phyloP scores from a whole-genome alignment of 1,284 basidiomycete genomes.

The Tausonia pullulans region DNA sequence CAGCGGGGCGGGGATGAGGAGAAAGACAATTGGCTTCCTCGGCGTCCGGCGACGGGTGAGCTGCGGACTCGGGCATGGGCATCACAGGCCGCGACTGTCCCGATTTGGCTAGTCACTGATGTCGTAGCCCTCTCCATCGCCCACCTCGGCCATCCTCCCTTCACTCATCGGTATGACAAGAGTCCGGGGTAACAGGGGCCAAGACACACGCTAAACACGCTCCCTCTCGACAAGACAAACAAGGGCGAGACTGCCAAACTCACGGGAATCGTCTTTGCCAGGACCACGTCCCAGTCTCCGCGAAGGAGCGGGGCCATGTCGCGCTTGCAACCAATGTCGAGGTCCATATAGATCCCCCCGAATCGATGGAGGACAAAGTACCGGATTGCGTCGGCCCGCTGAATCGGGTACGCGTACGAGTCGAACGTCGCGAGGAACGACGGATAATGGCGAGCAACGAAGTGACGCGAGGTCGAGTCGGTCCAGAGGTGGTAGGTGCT shows the following conservation, averaged over 20 bases:
- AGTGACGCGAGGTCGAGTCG: constrained; percentile 76
- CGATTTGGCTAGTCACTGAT: too few relatives aligned
- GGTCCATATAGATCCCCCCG: constrained; percentile 91
- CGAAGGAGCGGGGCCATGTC: constrained; percentile 77
- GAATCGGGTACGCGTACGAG: constrained; percentile 83
- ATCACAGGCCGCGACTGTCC: too few relatives aligned
- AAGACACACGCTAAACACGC: too few relatives aligned
- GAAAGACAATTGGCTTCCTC: neutral
- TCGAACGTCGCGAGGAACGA: constrained; percentile 92
- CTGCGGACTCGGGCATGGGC: too few relatives aligned
- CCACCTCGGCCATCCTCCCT: too few relatives aligned
- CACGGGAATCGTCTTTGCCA: constrained; percentile 86
- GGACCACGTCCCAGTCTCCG: constrained; percentile 64
- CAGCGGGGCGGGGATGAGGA: neutral
- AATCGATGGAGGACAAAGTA: constrained; percentile 95
- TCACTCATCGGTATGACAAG: too few relatives aligned
- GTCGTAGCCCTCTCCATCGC: too few relatives aligned
- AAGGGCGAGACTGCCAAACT: constrained; percentile 19
- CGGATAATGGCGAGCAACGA: constrained; percentile 76
- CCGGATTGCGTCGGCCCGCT: constrained; percentile 92
- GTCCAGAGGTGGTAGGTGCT: constrained; percentile 98
- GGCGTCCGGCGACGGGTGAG: too few relatives aligned
- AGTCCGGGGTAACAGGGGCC: too few relatives aligned
- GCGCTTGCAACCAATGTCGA: constrained; percentile 80
- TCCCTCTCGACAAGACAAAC: too few relatives aligned